Evolutionary conservation across 1,284 basidiomycete genomes (phyloP), one percentile per base, ranked within the genome.

Genomic region (Rhodotorula sp.): DNA sequence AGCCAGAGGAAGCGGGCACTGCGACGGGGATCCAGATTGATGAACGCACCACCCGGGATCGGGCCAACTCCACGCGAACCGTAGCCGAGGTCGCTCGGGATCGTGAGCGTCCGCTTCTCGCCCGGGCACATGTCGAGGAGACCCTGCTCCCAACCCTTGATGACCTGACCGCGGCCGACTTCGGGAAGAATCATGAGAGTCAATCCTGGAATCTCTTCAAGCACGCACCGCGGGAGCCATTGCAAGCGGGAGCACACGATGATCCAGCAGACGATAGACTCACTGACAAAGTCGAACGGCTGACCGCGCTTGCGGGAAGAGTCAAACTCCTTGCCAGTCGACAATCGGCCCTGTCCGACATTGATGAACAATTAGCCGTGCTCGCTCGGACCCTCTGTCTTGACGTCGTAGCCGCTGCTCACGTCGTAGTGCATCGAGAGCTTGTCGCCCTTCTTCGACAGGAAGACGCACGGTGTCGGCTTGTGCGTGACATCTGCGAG

Each of bases 21-120:
- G 6, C 18, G 56, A n/a, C 20, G 33, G 22, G n/a, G 33, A n/a
- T n/a, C 7, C 15, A 7, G 18, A 14, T 1, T 18, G 12, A 18
- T 10, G 4, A 12, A 30, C 61, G 33, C 53, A 62, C 61, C 61
- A 3, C 61, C 84, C 29, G 95, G 95, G 71, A 98, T 98, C 64
- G 89, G 82, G 18, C 81, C 90, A 70, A 88, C 88, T 6, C 91
- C 91, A 53, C 89, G 86, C 3, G 85, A 81, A 59, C 93, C 93
- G 78, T 95, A 95, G 20, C 87, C 93, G 82, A 88, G 82, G 62
- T 83, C 73, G 20, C 90, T 80, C 24, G 93, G 93, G 74, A 74
- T 73, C 48, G 64, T 66, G 30, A 73, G 62, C 8, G 66, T 91
- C 58, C 95, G 88, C 84, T 93, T 94, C 84, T 98, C 95, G 69